phyloP scores from a whole-genome alignment of 768 basidiomycete species.

The Phylloporus sp. region DNA sequence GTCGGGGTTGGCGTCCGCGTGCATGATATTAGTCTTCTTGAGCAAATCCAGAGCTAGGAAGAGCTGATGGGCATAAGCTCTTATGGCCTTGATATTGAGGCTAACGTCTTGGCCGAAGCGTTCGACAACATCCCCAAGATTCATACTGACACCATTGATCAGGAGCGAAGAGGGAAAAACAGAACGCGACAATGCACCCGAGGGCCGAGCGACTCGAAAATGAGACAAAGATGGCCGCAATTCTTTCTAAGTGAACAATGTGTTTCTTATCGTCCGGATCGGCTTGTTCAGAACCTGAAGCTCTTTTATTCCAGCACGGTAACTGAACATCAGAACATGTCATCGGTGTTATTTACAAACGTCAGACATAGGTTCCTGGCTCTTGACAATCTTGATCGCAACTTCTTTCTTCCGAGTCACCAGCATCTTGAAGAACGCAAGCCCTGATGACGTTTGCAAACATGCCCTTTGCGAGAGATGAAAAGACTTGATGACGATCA shows the following conservation, averaged over 20 bases:
- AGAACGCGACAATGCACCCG: conserved; percentile 42
- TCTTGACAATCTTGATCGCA: conserved; percentile 94
- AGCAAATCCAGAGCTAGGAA: conserved; percentile 84
- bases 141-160: conserved; percentile 63
- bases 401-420: conserved; percentile 70
- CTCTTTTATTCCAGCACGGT: conserved; percentile 92
- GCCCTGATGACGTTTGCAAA: conserved; percentile 96
- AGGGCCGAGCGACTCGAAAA: conserved; percentile 93
- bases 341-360: background rate
- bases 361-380: conserved; percentile 89
- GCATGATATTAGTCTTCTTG: conserved; percentile 90
- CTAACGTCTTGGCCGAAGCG: conserved; percentile 98
- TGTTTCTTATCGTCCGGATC: conserved; percentile 98
- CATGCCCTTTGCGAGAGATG: conserved; percentile 97
- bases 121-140: conserved; percentile 95
- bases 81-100: conserved; percentile 92
- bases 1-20: conserved; percentile 98
- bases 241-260: conserved; percentile 85
- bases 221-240: conserved; percentile 92
- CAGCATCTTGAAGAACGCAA: conserved; percentile 65
- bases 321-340: conserved; percentile 49
- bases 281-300: conserved; percentile 83
- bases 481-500: conserved; percentile 91
- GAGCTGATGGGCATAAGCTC: conserved; percentile 97
- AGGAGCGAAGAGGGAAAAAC: conserved; percentile 11